A percentile compares a stretch with the other conserved stretches of the same genome.
phyloP scores from a whole-genome alignment of 805 yeast genomes.

The Priceomyces medius region DNA sequence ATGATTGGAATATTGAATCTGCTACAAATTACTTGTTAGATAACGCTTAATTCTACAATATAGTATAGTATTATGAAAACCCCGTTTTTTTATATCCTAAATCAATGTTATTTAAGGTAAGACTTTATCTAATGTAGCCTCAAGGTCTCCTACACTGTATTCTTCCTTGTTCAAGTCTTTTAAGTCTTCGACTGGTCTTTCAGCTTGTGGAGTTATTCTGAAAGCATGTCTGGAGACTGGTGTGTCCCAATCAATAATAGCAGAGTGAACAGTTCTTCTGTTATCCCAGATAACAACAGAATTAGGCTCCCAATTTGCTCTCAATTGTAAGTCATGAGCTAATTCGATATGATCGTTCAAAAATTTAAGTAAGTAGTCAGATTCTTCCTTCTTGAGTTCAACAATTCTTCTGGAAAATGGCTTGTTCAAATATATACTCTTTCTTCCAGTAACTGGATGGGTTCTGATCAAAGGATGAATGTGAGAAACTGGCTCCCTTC shows the following conservation, averaged over 20 bases:
- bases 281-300: slow-evolving; percentile 80
- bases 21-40: slow-evolving; percentile 88
- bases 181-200: slow-evolving; percentile 56
- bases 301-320: slow-evolving; percentile 70
- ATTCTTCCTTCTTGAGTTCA: slow-evolving; percentile 72
- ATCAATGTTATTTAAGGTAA: slow-evolving; percentile 7
- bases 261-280: slow-evolving; percentile 67
- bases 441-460: slow-evolving; percentile 70
- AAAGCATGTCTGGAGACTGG: slow-evolving; percentile 70
- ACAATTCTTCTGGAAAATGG: slow-evolving; percentile 65
- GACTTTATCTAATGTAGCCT: slow-evolving; percentile 24
- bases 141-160: slow-evolving; percentile 31
- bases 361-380: slow-evolving; percentile 57
- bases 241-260: slow-evolving; percentile 68
- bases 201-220: slow-evolving; percentile 72
- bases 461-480: slow-evolving; percentile 70
- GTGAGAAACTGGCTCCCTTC: slow-evolving; percentile 62
- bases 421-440: slow-evolving; percentile 55
- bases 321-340: slow-evolving; percentile 60
- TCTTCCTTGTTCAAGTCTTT: slow-evolving; percentile 39
- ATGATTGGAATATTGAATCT: slow-evolving; percentile 73
- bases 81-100: background rate
- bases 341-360: slow-evolving; percentile 52
- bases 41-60: slow-evolving; percentile 43
- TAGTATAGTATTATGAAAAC: background rate